A percentile compares a stretch with the other conserved stretches of the same genome.
phyloP scores from a whole-genome alignment of 1,284 basidiomycete genomes.

The Pseudozyma tsukubaensis region DNA sequence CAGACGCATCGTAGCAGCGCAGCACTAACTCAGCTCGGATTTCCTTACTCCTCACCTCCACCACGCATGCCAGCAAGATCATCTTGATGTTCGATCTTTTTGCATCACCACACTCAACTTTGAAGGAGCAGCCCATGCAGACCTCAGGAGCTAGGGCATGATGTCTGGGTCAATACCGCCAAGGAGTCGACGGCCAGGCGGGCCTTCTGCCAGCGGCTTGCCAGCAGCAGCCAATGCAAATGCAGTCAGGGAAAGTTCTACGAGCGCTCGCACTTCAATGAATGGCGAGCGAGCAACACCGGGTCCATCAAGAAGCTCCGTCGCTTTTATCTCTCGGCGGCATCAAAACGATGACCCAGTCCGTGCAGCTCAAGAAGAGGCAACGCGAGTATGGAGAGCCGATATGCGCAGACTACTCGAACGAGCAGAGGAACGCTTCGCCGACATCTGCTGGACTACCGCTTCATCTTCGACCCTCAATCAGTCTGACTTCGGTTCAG shows the following conservation, averaged over 20 bases:
- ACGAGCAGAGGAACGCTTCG: constrained; percentile 53
- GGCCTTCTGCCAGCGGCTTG: not conserved
- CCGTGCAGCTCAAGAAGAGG: constrained; percentile 40
- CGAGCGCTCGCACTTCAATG: not conserved
- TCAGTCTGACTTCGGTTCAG: constrained; percentile 17
- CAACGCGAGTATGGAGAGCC: constrained; percentile 48
- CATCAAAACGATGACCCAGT: constrained; percentile 25
- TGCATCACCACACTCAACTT: not conserved
- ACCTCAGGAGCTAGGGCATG: not conserved
- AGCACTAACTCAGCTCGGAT: too few species aligned
- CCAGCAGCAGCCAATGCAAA: constrained; percentile 3
- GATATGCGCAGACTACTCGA: constrained; percentile 52
- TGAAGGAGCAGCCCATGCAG: not conserved
- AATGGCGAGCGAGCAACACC: not conserved
- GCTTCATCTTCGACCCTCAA: constrained; percentile 4
- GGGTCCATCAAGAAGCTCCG: constrained; percentile 12
- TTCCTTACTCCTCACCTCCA: too few species aligned
- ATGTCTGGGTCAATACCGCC: constrained; percentile 1
- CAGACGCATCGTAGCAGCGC: too few species aligned
- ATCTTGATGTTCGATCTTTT: not conserved
- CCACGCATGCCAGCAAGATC: too few species aligned
- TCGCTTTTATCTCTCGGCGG: not conserved
- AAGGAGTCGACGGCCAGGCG: not conserved
- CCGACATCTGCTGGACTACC: constrained; percentile 61
- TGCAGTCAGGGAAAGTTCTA: not conserved